Evolutionary conservation across 108 stramenopile species (phyloP).

Genomic region (Mayamaea pseudoterrestris): DNA sequence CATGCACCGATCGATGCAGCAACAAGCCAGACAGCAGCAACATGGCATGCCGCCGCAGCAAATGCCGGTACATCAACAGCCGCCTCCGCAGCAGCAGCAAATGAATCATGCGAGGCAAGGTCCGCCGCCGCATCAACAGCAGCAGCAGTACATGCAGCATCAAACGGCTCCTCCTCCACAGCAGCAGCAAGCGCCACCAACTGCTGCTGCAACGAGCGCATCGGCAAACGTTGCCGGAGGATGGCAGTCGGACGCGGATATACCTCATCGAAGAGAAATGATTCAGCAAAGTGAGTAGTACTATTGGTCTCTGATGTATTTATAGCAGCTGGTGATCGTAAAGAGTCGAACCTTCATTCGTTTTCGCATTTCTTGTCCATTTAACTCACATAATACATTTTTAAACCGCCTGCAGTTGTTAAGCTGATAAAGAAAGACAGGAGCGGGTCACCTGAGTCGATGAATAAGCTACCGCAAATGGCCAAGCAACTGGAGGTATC

Average conservation of each 20-base stretch:
- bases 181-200: constrained; percentile 15
- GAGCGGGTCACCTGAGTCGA: constrained; percentile 82
- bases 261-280: constrained; percentile 77
- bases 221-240: constrained; percentile 31
- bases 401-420: constrained; percentile 56
- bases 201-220: constrained; percentile 7
- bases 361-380: background rate
- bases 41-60: constrained; percentile 1
- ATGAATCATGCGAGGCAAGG: constrained; percentile 18
- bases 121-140: constrained; percentile 6
- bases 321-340: too few relatives aligned
- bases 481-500: constrained; percentile 90
- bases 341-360: background rate
- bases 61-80: constrained; percentile 8
- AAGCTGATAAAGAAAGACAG: constrained; percentile 84
- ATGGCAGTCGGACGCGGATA: constrained; percentile 85
- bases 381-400: background rate
- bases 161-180: constrained; percentile 2
- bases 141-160: background rate
- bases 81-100: constrained; percentile 17
- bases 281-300: constrained; percentile 90
- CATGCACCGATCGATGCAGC: background rate
- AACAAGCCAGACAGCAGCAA: background rate
- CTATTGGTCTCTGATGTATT: constrained; percentile 46
- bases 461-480: constrained; percentile 90